Percentiles rank a stretch among this genome's conserved stretches.
These are phyloP conservation scores for Madurella fahalii DNA, from an alignment of 2,329 filamentous ascomycete genomes.

Conservation along the genomic window DNA sequence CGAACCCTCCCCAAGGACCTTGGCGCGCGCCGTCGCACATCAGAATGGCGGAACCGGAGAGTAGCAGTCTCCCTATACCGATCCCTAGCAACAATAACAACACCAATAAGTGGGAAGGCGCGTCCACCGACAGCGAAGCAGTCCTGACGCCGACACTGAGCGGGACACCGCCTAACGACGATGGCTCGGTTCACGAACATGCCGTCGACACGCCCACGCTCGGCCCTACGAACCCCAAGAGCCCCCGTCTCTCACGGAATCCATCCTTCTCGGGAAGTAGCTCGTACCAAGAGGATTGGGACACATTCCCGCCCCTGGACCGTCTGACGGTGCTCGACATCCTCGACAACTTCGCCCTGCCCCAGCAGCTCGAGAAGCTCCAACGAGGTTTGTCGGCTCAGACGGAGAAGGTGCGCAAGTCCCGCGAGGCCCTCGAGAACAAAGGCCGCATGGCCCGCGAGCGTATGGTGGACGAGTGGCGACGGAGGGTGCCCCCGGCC, in stretches of 20 bases:
- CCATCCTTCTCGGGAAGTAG: slow-evolving; percentile 79
- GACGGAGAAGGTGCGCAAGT: slow-evolving; percentile 77
- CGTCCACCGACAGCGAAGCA: slow-evolving; percentile 41
- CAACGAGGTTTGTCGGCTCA: slow-evolving; percentile 79
- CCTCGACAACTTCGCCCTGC: slow-evolving; percentile 86
- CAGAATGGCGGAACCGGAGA: slow-evolving; percentile 43
- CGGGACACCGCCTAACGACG: slow-evolving; percentile 38
- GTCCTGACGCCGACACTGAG: slow-evolving; percentile 41
- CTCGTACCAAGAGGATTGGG: slow-evolving; percentile 85
- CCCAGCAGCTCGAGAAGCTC: slow-evolving; percentile 85
- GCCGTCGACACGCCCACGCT: slow-evolving; percentile 49
- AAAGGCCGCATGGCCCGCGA: slow-evolving; percentile 76
- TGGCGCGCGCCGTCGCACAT: slow-evolving; percentile 24
- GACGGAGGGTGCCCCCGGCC: slow-evolving; percentile 75
- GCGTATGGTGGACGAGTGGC: slow-evolving; percentile 89
- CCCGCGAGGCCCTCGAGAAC: slow-evolving; percentile 74
- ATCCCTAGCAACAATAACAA: slow-evolving; percentile 29
- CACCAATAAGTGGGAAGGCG: slow-evolving; percentile 34
- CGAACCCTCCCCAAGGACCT: slow-evolving; percentile 22
- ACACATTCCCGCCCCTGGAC: slow-evolving; percentile 81
- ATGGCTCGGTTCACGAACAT: slow-evolving; percentile 42
- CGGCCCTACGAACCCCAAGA: slow-evolving; percentile 44
- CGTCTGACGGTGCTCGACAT: slow-evolving; percentile 88
- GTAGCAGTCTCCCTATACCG: slow-evolving; percentile 29
- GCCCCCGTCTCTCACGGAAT: slow-evolving; percentile 63